These are phyloP conservation scores for Nelumbo lutea DNA, from an alignment of 164 flowering plant species.

Conservation along the genomic window DNA sequence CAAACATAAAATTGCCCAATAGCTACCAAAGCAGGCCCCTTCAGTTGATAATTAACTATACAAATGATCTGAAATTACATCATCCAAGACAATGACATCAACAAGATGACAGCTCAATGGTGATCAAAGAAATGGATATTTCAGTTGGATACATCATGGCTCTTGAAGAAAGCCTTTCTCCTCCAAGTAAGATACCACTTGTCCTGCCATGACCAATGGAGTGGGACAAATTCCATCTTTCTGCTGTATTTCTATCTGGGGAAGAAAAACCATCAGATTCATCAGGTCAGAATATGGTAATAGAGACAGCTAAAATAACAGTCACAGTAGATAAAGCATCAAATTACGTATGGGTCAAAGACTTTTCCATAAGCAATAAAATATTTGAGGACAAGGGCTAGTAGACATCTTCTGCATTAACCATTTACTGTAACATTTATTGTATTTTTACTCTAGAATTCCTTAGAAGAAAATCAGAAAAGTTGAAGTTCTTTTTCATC, in stretches of 20 bases:
- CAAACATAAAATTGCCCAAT: too few species aligned
- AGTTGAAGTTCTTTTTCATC: not conserved
- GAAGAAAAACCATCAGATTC: not conserved
- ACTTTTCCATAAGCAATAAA: not conserved
- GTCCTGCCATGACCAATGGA: conserved; percentile 43
- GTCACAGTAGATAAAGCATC: not conserved
- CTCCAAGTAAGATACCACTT: conserved; percentile 51
- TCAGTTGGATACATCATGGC: conserved; percentile 7
- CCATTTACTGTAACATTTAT: not conserved
- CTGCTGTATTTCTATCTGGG: conserved; percentile 46
- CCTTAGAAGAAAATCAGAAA: not conserved
- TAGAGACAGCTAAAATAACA: not conserved
- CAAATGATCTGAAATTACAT: too few species aligned
- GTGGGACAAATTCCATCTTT: conserved; percentile 41
- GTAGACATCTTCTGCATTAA: not conserved
- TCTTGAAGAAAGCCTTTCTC: conserved; percentile 44
- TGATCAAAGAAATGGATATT: not conserved
- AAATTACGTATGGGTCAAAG: not conserved
- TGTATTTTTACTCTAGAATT: not conserved
- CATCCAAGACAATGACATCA: not conserved
- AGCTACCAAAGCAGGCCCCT: too few species aligned
- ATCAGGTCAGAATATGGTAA: not conserved
- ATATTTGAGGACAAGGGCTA: not conserved
- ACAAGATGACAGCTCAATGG: not conserved
- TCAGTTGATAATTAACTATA: too few species aligned